phyloP scores from a whole-genome alignment of 352 stramenopile species.

The Hyaloperonospora brassicae region DNA sequence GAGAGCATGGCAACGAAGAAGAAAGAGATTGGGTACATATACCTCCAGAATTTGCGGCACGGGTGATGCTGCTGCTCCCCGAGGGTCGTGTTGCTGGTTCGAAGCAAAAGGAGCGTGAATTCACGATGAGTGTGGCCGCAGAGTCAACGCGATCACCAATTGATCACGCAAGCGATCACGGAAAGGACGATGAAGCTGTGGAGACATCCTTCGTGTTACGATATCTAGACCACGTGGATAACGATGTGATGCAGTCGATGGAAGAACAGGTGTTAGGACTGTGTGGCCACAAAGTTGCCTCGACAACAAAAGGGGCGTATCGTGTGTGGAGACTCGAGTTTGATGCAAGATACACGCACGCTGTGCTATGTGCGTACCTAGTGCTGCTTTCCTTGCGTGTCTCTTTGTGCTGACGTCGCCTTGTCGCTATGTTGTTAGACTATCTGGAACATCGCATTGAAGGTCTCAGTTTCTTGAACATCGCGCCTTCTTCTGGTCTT shows the following conservation, averaged over 20 bases:
- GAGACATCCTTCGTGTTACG: slow-evolving; percentile 61
- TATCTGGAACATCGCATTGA: slow-evolving; percentile 41
- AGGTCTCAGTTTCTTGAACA: slow-evolving; percentile 39
- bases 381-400: not conserved
- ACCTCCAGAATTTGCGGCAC: slow-evolving; percentile 57
- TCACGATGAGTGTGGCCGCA: slow-evolving; percentile 38
- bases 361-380: slow-evolving; percentile 39
- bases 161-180: slow-evolving; percentile 2
- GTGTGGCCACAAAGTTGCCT: slow-evolving; percentile 4
- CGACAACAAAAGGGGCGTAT: slow-evolving; percentile 18
- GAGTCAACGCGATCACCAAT: slow-evolving; percentile 3
- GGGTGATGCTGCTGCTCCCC: slow-evolving; percentile 62
- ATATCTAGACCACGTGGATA: slow-evolving; percentile 50
- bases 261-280: slow-evolving; percentile 17
- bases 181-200: slow-evolving; percentile 14
- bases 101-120: slow-evolving; percentile 58
- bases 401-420: slow-evolving; percentile 5
- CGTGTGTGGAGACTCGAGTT: slow-evolving; percentile 73
- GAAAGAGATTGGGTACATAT: slow-evolving; percentile 64
- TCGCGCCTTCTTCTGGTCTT: slow-evolving; percentile 25
- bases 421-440: slow-evolving; percentile 17
- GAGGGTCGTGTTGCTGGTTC: slow-evolving; percentile 42
- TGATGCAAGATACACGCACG: slow-evolving; percentile 53
- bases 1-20: slow-evolving; percentile 23
- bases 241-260: slow-evolving; percentile 24